Percentiles rank a stretch among this genome's conserved stretches.
Evolutionary conservation across 2,329 filamentous ascomycete genomes (phyloP).

Genomic region (Cercospora sp.): DNA sequence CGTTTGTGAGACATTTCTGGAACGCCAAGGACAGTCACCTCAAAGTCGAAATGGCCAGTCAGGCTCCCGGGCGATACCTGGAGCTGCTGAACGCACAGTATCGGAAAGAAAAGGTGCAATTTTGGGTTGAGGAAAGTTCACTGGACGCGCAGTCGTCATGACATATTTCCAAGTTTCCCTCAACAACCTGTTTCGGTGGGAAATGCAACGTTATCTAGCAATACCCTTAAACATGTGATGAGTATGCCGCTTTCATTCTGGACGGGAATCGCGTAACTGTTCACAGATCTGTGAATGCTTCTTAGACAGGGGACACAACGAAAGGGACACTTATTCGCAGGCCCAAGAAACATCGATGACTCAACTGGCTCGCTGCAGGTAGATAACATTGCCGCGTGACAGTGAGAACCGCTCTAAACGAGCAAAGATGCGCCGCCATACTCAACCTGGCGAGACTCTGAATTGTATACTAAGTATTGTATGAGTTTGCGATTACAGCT

Average conservation of each 20-base stretch:
- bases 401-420: neutral
- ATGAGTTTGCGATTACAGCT: neutral
- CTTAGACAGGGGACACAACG: neutral
- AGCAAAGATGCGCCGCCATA: neutral
- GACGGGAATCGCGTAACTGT: neutral
- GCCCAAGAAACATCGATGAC: neutral
- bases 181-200: neutral
- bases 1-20: constrained; percentile 15
- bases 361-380: neutral
- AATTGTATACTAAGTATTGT: neutral
- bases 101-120: constrained; percentile 3
- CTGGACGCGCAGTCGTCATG: neutral
- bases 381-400: neutral
- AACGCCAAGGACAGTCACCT: constrained; percentile 10
- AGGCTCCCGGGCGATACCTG: constrained; percentile 11
- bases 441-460: neutral
- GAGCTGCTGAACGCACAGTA: constrained; percentile 10
- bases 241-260: neutral
- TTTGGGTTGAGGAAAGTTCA: constrained; percentile 4
- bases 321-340: neutral
- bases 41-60: constrained; percentile 4
- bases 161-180: neutral
- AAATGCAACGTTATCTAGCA: neutral
- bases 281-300: neutral
- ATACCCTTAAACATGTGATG: neutral